These are phyloP conservation scores for Camellia sinensis DNA, from an alignment of 148 eudicot genomes.

Conservation along the genomic window DNA sequence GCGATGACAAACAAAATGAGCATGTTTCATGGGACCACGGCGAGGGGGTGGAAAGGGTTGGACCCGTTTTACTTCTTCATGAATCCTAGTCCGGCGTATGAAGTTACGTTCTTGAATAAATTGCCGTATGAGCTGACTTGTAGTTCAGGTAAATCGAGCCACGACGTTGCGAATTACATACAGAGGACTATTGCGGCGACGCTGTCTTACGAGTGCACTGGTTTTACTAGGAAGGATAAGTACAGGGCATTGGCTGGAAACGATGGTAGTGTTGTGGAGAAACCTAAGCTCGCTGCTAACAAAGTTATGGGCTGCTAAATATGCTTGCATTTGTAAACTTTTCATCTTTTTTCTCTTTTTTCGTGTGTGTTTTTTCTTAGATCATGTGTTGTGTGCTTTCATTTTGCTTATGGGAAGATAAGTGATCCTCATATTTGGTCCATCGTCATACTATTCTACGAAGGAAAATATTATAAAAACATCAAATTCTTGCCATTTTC, in stretches of 20 bases:
- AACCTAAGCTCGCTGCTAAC: neutral
- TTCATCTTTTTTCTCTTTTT: neutral
- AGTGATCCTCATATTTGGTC: too few relatives aligned
- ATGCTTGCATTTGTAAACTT: neutral
- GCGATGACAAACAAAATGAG: conserved; percentile 19
- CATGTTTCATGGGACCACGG: conserved; percentile 23
- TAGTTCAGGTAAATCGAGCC: conserved; percentile 17
- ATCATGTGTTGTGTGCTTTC: too few relatives aligned
- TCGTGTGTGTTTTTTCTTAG: too few relatives aligned
- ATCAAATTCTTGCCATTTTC: too few relatives aligned
- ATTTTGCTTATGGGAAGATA: too few relatives aligned
- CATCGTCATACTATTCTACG: too few relatives aligned
- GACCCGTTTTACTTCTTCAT: conserved; percentile 24
- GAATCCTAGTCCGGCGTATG: conserved; percentile 22
- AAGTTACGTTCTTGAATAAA: conserved; percentile 18
- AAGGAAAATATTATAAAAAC: too few relatives aligned
- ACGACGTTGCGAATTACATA: conserved; percentile 23
- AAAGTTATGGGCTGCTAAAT: conserved; percentile 9
- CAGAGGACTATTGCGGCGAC: conserved; percentile 13
- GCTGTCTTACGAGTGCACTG: conserved; percentile 17
- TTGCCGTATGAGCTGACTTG: conserved; percentile 14
- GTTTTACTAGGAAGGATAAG: conserved; percentile 24
- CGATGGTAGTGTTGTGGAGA: conserved; percentile 14
- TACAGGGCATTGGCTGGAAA: conserved; percentile 20
- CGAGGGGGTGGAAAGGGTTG: conserved; percentile 21